Percentiles rank a stretch among this genome's conserved stretches.
Conservation (phyloP, 768 basidiomycete species). For the Suillus spraguei region DNA sequence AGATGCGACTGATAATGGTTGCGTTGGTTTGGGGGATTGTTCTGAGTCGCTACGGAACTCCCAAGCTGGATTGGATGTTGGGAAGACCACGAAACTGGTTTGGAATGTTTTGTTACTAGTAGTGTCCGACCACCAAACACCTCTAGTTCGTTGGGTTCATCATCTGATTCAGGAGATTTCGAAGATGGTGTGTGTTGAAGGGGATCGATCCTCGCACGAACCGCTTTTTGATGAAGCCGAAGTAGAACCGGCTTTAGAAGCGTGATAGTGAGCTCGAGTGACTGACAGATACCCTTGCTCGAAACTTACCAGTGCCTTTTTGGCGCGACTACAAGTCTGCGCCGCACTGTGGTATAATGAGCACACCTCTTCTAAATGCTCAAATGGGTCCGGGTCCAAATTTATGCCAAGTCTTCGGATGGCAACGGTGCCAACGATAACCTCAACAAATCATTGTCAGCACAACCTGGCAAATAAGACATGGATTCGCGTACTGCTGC, state of each 20-base stretch:
- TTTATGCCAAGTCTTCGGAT: slow-evolving; percentile 45
- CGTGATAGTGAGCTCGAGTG: neutral
- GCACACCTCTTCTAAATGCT: slow-evolving; percentile 50
- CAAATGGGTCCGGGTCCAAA: slow-evolving; percentile 47
- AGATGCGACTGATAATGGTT: slow-evolving; percentile 3
- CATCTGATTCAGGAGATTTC: slow-evolving; percentile 5
- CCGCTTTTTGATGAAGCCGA: slow-evolving; percentile 46
- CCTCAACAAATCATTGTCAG: slow-evolving; percentile 30
- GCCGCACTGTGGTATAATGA: slow-evolving; percentile 47
- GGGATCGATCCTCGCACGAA: slow-evolving; percentile 29
- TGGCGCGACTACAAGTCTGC: slow-evolving; percentile 50
- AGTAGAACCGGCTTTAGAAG: slow-evolving; percentile 45
- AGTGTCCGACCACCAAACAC: slow-evolving; percentile 38
- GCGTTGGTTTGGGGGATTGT: slow-evolving; percentile 7
- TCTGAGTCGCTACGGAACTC: neutral
- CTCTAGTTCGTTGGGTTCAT: slow-evolving; percentile 29
- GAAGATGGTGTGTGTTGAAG: slow-evolving; percentile 17
- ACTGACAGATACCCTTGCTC: neutral
- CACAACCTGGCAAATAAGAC: neutral
- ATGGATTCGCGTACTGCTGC: slow-evolving; percentile 46
- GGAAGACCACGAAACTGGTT: neutral
- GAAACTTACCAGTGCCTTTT: slow-evolving; percentile 46
- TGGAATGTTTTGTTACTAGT: slow-evolving; percentile 22
- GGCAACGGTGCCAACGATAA: slow-evolving; percentile 58
- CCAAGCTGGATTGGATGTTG: neutral